Base-by-base conservation (phyloP, 129 eudicot species). In the Saussurea involucrata region DNA sequence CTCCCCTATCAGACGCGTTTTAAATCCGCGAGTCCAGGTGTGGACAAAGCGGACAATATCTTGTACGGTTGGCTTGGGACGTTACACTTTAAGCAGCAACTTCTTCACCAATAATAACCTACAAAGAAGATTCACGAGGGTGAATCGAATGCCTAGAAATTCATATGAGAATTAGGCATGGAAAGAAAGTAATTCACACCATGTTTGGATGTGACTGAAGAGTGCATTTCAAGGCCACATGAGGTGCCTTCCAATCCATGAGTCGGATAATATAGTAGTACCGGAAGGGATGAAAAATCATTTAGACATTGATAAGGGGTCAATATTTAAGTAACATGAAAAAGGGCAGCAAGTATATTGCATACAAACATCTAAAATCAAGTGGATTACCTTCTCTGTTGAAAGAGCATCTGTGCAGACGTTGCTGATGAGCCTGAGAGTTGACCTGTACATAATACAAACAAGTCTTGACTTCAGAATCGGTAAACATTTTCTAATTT, bases 121-220 rank as follows among this genome's bases (percentile, higher is more conserved):
- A n/a, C n/a, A n/a, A n/a, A n/a, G n/a, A n/a, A n/a, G n/a, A 37
- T 37, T 31, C 64, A 24, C 11, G 72, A 31, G 21, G 15, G 42
- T 31, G 71, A 64, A 28, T 31, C 2, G 53, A 68, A 24, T 2
- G 6, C 24, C 4, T 17, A 17, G 9, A 67, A 24, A 24, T 24
- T 24, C 0, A 37, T n/a, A 36, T 55, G 57, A 68, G 18, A 63
- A 11, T 53, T 34, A 7, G 42, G 58, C 7, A 53, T 11, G 21
- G 44, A 18, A 65, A 20, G 34, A 57, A 67, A 65, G 75, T 15
- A 53, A 66, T 6, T 34, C 85, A 12, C 65, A 92, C 96, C 96
- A 88, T 82, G 80, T 93, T 93, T 69, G 98, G 98, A 74, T 93
- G 98, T n/a, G 98, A 93, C 84, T 93, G 96, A n/a, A 93, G 90